Conservation (phyloP, 345 rosid species). For the Eucalyptus fibrosa region DNA sequence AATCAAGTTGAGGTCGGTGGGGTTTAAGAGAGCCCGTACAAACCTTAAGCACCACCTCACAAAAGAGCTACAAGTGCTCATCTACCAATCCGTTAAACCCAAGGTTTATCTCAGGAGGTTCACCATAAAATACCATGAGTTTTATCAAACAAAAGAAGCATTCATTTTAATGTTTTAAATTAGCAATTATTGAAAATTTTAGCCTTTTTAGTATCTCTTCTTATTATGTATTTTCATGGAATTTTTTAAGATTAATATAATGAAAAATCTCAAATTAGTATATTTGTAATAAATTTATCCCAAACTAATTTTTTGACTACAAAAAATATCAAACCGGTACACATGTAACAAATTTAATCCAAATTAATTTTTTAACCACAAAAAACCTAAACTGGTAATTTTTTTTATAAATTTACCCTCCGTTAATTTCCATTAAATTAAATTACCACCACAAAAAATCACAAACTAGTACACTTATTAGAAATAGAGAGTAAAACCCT, state of each 20-base stretch:
- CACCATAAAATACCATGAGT: not conserved
- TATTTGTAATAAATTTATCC: no score
- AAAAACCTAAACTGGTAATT: no score
- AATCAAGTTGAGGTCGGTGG: not conserved
- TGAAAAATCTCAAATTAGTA: no score
- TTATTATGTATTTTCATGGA: not conserved
- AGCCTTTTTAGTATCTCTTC: not conserved
- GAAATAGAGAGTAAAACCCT: no score
- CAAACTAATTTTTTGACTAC: no score
- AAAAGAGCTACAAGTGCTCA: not conserved
- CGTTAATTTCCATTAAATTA: no score
- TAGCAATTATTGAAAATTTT: not conserved
- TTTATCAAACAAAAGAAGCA: not conserved
- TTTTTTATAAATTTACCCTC: accelerated
- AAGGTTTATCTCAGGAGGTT: not conserved
- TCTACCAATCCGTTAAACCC: not conserved
- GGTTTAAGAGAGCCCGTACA: not conserved
- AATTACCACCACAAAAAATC: no score
- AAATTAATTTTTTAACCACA: no score
- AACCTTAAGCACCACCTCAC: not conserved
- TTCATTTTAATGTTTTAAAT: not conserved
- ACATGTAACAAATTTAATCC: no score
- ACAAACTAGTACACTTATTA: no score
- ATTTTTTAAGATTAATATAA: not conserved
- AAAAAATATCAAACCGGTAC: no score